phyloP scores from a whole-genome alignment of 352 stramenopile genomes.

The Hyaloperonospora brassicae region DNA sequence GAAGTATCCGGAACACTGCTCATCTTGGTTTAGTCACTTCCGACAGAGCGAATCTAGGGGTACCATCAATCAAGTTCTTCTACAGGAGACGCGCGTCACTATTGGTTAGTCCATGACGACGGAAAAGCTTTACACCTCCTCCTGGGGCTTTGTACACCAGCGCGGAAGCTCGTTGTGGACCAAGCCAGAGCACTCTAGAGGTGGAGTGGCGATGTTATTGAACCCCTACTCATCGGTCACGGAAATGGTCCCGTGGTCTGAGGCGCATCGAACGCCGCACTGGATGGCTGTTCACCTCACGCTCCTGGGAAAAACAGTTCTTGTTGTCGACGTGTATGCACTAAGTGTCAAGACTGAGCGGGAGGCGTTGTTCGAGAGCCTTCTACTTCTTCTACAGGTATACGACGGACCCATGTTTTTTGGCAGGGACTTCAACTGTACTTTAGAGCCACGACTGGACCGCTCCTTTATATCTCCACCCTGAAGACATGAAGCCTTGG shows the following conservation, averaged over 20 bases:
- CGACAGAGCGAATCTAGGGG: too few species aligned
- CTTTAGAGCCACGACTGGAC: too few species aligned
- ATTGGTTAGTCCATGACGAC: background rate
- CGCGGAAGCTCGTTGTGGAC: background rate
- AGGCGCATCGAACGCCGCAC: background rate
- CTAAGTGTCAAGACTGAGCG: too few species aligned
- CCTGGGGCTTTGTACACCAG: background rate
- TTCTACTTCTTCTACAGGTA: background rate
- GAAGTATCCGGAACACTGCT: too few species aligned
- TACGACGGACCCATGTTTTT: background rate
- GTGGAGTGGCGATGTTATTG: too few species aligned
- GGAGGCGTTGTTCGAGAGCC: background rate
- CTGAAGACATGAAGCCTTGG: background rate
- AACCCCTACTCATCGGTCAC: too few species aligned
- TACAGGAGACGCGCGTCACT: too few species aligned
- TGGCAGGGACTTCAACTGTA: background rate
- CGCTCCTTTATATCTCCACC: background rate
- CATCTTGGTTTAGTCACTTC: too few species aligned
- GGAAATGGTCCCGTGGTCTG: background rate
- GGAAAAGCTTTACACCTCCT: background rate
- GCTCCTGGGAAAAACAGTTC: background rate
- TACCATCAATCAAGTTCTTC: too few species aligned
- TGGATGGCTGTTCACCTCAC: background rate
- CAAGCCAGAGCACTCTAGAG: background rate
- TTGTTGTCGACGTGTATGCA: background rate